Conservation (phyloP, 768 basidiomycete genomes). For the Xerocomus brunneocitrinus region DNA sequence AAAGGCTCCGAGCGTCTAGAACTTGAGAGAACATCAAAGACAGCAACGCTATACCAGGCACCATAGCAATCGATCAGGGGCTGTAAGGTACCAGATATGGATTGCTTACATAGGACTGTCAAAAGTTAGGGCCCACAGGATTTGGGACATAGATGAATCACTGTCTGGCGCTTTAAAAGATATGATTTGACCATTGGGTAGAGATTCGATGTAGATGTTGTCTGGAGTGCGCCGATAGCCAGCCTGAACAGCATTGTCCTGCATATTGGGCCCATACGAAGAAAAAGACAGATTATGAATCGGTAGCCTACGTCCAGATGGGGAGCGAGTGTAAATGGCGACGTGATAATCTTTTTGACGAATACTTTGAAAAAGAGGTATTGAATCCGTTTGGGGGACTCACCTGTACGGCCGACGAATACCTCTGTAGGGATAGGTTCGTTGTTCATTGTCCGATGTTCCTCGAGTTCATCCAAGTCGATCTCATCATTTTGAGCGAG, state of each 20-base stretch:
- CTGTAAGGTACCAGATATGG: neutral
- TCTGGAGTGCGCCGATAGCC: slow-evolving; percentile 76
- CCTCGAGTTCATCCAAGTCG: slow-evolving; percentile 59
- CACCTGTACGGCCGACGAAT: slow-evolving; percentile 65
- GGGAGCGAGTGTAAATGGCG: slow-evolving; percentile 63
- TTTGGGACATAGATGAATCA: slow-evolving; percentile 33
- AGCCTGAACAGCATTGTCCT: slow-evolving; percentile 68
- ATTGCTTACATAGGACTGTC: slow-evolving; percentile 60
- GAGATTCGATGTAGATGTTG: slow-evolving; percentile 73
- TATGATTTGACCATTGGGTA: slow-evolving; percentile 74
- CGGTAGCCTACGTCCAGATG: slow-evolving; percentile 36
- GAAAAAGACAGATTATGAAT: slow-evolving; percentile 87
- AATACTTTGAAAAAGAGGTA: slow-evolving; percentile 3
- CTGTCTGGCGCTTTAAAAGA: slow-evolving; percentile 53
- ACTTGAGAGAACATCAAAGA: slow-evolving; percentile 68
- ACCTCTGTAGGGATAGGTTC: slow-evolving; percentile 38
- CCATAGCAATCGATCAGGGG: slow-evolving; percentile 2
- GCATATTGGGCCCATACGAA: slow-evolving; percentile 88
- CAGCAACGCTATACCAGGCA: slow-evolving; percentile 58
- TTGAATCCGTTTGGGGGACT: slow-evolving; percentile 16
- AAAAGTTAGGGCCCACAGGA: slow-evolving; percentile 60
- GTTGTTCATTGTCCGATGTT: slow-evolving; percentile 34
- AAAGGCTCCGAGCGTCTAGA: slow-evolving; percentile 55
- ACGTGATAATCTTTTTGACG: slow-evolving; percentile 75
- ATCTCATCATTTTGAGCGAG: slow-evolving; percentile 39